Percentiles rank a stretch among this genome's conserved stretches.
phyloP scores from a whole-genome alignment of 768 basidiomycete species.

The Termitomyces sp. region DNA sequence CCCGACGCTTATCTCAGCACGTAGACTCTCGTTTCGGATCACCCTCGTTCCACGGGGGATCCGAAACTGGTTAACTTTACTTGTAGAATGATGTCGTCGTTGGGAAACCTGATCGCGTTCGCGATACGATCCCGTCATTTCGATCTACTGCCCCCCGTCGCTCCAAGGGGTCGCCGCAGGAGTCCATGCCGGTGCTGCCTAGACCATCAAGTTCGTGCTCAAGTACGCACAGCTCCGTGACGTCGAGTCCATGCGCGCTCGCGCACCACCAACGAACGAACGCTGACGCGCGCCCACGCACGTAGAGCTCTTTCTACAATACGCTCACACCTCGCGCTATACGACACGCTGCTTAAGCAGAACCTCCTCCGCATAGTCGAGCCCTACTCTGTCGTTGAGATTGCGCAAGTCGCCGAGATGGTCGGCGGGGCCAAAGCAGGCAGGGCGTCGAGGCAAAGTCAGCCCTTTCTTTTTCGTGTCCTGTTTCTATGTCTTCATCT shows the following conservation, averaged over 20 bases:
- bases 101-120: too few species aligned
- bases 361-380: conserved; percentile 94
- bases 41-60: too few species aligned
- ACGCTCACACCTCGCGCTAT: conserved; percentile 89
- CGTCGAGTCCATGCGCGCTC: conserved; percentile 92
- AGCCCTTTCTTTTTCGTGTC: too few species aligned
- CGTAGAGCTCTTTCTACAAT: conserved; percentile 89
- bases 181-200: too few species aligned
- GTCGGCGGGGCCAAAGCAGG: conserved; percentile 89
- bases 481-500: too few species aligned
- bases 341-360: conserved; percentile 94
- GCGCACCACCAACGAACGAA: conserved; percentile 59
- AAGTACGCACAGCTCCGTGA: conserved; percentile 86
- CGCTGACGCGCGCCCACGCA: conserved; percentile 19
- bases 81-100: too few species aligned
- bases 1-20: too few species aligned
- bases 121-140: too few species aligned
- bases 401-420: conserved; percentile 79
- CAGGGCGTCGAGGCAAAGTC: conserved; percentile 91
- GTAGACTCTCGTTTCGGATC: too few species aligned
- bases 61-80: too few species aligned
- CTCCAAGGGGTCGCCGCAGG: too few species aligned
- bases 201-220: conserved; percentile 80
- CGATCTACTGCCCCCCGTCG: too few species aligned
- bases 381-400: conserved; percentile 90